phyloP scores from a whole-genome alignment of 1,139 yeast species.

The Geotrichum carabidarum region DNA sequence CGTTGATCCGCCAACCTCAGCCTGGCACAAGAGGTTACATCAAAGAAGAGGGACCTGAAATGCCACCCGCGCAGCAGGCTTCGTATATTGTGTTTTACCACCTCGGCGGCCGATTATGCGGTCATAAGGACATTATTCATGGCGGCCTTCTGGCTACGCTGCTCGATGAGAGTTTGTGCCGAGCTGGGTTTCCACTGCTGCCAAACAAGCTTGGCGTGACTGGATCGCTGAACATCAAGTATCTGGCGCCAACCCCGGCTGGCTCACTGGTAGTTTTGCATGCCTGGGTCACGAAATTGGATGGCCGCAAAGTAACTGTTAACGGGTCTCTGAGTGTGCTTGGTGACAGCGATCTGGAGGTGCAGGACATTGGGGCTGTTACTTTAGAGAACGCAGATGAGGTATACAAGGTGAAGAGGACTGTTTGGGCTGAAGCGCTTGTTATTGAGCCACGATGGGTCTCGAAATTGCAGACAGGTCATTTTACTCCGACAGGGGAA shows the following conservation, averaged over 20 bases:
- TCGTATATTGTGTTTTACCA: constrained; percentile 49
- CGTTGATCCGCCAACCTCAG: constrained; percentile 26
- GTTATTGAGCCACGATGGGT: constrained; percentile 38
- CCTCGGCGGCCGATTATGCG: constrained; percentile 60
- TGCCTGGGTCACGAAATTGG: constrained; percentile 60
- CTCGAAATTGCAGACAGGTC: constrained; percentile 22
- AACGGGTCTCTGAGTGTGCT: constrained; percentile 52
- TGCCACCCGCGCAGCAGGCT: constrained; percentile 18
- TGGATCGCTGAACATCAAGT: constrained; percentile 65
- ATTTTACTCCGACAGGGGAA: constrained; percentile 2
- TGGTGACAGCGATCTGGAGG: constrained; percentile 23
- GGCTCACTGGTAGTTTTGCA: constrained; percentile 59
- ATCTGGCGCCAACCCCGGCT: constrained; percentile 60
- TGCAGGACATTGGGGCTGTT: constrained; percentile 31
- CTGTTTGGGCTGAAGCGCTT: constrained; percentile 34
- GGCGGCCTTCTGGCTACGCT: constrained; percentile 82
- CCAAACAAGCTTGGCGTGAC: constrained; percentile 91
- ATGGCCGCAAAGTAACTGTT: constrained; percentile 78
- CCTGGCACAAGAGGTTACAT: not conserved
- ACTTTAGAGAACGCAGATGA: constrained; percentile 22
- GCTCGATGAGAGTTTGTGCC: constrained; percentile 79
- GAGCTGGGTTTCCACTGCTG: constrained; percentile 78
- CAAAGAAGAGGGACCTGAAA: not conserved
- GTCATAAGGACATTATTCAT: constrained; percentile 72
- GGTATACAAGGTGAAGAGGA: constrained; percentile 11